Evolutionary conservation across 306 rosid genomes (phyloP).

Genomic region (Fragaria iinumae): DNA sequence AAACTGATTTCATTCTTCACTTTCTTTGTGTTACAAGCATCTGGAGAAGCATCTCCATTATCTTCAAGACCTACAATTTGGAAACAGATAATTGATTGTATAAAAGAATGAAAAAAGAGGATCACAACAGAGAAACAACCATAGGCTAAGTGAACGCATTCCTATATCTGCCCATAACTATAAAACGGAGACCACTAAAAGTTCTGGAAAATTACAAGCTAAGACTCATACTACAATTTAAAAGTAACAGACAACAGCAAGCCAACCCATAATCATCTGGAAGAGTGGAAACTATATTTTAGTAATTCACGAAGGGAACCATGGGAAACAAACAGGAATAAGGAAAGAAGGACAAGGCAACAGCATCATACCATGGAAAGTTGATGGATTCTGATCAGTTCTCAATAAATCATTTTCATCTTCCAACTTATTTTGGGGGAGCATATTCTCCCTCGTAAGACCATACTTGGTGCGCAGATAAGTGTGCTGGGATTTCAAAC

Average conservation of each 20-base stretch:
- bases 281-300: background rate
- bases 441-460: conserved; percentile 55
- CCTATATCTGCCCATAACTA: conserved; percentile 1
- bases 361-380: conserved; percentile 48
- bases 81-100: conserved; percentile 11
- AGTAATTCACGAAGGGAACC: background rate
- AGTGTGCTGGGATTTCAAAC: conserved; percentile 64
- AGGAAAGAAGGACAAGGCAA: conserved; percentile 6
- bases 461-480: conserved; percentile 59
- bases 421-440: conserved; percentile 28
- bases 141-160: background rate
- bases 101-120: conserved; percentile 13
- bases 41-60: conserved; percentile 36
- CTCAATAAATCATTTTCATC: conserved; percentile 35
- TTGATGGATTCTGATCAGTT: conserved; percentile 34
- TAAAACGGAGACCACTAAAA: background rate
- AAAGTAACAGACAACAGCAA: background rate
- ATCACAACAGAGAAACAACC: conserved; percentile 14
- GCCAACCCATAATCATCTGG: background rate
- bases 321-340: background rate
- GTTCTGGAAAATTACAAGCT: background rate
- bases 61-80: conserved; percentile 41
- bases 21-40: conserved; percentile 28
- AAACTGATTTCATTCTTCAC: conserved; percentile 35
- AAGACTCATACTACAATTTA: background rate